A percentile compares a stretch with the other conserved stretches of the same genome.
Evolutionary conservation across 2,329 filamentous ascomycete species (phyloP).

Genomic region (Calonectria pteridis): DNA sequence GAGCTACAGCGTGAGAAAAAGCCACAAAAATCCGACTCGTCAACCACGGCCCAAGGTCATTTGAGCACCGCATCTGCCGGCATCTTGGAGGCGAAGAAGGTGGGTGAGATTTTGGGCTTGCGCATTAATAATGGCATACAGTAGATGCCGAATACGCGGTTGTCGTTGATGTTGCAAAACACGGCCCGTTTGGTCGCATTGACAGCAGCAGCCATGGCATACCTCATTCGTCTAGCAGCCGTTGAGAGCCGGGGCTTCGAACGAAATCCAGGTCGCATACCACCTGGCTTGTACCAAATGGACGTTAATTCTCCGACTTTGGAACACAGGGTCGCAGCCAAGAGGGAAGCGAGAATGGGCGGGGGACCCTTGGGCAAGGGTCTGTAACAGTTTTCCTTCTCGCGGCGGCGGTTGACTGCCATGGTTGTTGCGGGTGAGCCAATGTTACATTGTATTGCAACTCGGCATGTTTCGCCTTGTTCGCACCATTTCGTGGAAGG

Average conservation of each 20-base stretch:
- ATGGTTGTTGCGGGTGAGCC: not conserved
- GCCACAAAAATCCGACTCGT: not conserved
- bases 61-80: not conserved
- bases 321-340: conserved; percentile 11
- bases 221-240: not conserved
- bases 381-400: conserved; percentile 11
- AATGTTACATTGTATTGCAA: conserved; percentile 16
- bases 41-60: not conserved
- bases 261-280: not conserved
- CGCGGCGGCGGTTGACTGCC: not conserved
- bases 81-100: not conserved
- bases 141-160: conserved; percentile 7
- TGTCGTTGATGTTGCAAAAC: not conserved
- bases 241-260: not conserved
- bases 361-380: conserved; percentile 11
- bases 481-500: conserved; percentile 24
- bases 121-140: not conserved
- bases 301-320: conserved; percentile 3
- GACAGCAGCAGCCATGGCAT: not conserved
- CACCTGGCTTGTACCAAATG: not conserved
- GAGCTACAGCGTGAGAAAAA: not conserved
- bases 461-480: conserved; percentile 23
- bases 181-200: not conserved
- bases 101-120: conserved; percentile 2
- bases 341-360: not conserved